phyloP scores from a whole-genome alignment of 768 basidiomycete genomes.

The Exsudoporus frostii region DNA sequence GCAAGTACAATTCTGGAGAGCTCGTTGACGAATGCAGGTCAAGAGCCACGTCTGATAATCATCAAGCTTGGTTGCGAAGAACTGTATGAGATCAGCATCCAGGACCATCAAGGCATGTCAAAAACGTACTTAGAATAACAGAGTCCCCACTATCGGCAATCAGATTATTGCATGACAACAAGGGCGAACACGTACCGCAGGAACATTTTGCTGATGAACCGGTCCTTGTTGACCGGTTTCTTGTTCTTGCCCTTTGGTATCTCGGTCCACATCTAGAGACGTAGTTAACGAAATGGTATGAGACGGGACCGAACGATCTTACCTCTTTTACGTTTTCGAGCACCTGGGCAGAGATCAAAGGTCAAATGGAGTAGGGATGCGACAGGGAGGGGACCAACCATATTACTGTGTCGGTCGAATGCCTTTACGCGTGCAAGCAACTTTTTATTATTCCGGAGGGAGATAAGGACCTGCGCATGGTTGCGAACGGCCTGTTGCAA shows the following conservation, averaged over 20 bases:
- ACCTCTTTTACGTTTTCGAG: slow-evolving; percentile 98
- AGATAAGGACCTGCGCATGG: slow-evolving; percentile 96
- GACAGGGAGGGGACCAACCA: slow-evolving; percentile 54
- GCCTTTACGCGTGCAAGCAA: slow-evolving; percentile 94
- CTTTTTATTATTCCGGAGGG: slow-evolving; percentile 98
- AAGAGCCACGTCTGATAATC: neutral
- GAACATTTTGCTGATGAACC: slow-evolving; percentile 99
- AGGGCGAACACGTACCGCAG: slow-evolving; percentile 55
- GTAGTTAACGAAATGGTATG: slow-evolving; percentile 4
- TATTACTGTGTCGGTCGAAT: slow-evolving; percentile 98
- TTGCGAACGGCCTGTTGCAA: slow-evolving; percentile 97
- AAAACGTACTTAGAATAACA: slow-evolving; percentile 85
- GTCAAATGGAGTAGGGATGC: slow-evolving; percentile 6
- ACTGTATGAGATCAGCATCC: slow-evolving; percentile 49
- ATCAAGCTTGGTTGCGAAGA: slow-evolving; percentile 69
- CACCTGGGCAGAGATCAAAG: slow-evolving; percentile 49
- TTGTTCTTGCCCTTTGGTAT: slow-evolving; percentile 97
- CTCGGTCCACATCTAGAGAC: slow-evolving; percentile 95
- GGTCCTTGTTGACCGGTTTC: slow-evolving; percentile 98
- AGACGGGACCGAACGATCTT: slow-evolving; percentile 22
- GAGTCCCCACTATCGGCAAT: slow-evolving; percentile 76
- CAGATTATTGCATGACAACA: slow-evolving; percentile 8
- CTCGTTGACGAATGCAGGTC: neutral
- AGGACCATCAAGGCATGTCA: slow-evolving; percentile 11
- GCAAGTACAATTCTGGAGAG: neutral